These are phyloP conservation scores for Gastrolobium villosum DNA, from an alignment of 306 rosid genomes.

Conservation along the genomic window DNA sequence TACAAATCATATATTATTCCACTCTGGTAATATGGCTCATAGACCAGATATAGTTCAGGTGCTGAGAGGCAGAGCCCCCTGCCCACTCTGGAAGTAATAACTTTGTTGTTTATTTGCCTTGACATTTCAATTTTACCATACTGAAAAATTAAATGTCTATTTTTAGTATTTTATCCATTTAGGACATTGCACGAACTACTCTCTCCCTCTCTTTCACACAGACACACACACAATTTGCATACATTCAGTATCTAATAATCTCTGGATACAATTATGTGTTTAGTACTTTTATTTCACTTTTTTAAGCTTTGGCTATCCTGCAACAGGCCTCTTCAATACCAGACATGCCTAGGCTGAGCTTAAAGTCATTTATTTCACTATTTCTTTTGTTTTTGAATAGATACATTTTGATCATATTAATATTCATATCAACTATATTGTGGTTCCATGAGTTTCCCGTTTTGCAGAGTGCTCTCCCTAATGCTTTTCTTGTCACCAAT, in stretches of 20 bases:
- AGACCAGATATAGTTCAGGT: slow-evolving; percentile 18
- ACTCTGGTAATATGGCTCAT: neutral
- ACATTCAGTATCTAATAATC: neutral
- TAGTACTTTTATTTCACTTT: slow-evolving; percentile 22
- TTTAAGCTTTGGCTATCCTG: neutral
- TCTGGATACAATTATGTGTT: neutral
- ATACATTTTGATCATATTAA: neutral
- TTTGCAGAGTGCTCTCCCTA: neutral
- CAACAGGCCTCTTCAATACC: neutral
- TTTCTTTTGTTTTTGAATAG: neutral
- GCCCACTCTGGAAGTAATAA: slow-evolving; percentile 1
- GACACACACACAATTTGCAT: neutral
- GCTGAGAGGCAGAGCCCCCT: neutral
- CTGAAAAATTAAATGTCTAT: neutral
- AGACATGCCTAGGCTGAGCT: neutral
- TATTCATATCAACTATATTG: neutral
- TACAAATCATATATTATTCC: neutral
- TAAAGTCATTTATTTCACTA: neutral
- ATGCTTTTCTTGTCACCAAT: neutral
- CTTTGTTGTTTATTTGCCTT: neutral
- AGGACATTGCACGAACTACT: neutral
- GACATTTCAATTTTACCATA: neutral
- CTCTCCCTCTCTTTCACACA: neutral
- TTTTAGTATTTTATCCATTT: slow-evolving; percentile 26
- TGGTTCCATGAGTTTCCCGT: neutral